Evolutionary conservation across 2,329 filamentous ascomycete species (phyloP).

Genomic region (Penicillium sp.): DNA sequence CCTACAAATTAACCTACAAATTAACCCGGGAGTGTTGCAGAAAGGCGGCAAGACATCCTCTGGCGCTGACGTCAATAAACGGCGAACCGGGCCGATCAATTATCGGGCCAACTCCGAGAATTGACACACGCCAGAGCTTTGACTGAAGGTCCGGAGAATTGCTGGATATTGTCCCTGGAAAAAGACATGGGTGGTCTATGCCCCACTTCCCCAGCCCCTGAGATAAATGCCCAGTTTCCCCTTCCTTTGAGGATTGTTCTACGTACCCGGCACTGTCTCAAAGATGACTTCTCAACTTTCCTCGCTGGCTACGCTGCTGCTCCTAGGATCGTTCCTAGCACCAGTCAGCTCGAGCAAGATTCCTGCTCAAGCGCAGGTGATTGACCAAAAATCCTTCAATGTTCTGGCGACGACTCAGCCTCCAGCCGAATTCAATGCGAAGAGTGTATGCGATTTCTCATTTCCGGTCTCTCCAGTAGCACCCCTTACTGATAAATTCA

Average conservation of each 20-base stretch:
- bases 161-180: background rate
- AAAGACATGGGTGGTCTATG: background rate
- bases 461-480: background rate
- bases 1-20: background rate
- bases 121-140: background rate
- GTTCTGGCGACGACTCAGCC: conserved; percentile 19
- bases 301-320: background rate
- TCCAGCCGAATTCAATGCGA: conserved; percentile 16
- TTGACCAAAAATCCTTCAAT: conserved; percentile 20
- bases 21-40: background rate
- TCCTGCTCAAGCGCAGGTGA: conserved; percentile 19
- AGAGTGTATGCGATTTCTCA: conserved; percentile 5
- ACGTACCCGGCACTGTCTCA: background rate
- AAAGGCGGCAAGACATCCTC: background rate
- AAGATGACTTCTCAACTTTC: background rate
- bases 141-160: background rate
- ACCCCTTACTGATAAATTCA: background rate
- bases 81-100: background rate
- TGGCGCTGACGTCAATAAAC: background rate
- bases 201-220: background rate
- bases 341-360: conserved; percentile 14
- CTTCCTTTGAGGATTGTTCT: background rate
- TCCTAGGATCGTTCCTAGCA: conserved; percentile 1
- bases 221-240: background rate
- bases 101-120: conserved; percentile 1